These are phyloP conservation scores for Syncephalis plumigaleata DNA, from an alignment of 371 early-diverging fungal genomes.

Conservation along the genomic window DNA sequence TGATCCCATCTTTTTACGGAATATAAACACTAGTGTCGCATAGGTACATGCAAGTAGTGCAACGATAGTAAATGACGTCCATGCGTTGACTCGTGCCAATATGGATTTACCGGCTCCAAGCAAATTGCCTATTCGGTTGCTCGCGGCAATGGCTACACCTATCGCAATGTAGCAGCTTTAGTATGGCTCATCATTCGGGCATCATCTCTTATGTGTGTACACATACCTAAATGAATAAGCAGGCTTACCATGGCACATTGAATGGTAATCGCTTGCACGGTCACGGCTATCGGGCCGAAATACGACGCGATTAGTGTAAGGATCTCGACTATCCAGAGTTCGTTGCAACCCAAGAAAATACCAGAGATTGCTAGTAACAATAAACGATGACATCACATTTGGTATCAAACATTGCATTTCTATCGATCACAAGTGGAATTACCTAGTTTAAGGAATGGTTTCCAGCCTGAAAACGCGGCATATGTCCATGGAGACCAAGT, in stretches of 20 bases:
- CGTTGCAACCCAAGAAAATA: constrained; percentile 48
- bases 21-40: constrained; percentile 15
- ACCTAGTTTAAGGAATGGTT: constrained; percentile 49
- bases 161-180: not conserved
- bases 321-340: constrained; percentile 56
- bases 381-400: no score
- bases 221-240: constrained; percentile 28
- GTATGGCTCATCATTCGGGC: no score
- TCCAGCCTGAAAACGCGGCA: constrained; percentile 39
- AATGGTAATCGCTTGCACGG: constrained; percentile 69
- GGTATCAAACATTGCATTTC: no score
- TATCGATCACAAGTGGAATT: not conserved
- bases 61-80: no score
- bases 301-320: constrained; percentile 59
- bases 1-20: constrained; percentile 4
- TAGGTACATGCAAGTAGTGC: constrained; percentile 1
- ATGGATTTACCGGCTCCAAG: constrained; percentile 22
- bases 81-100: no score
- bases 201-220: no score
- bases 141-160: constrained; percentile 48
- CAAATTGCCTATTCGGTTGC: constrained; percentile 61
- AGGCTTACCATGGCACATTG: constrained; percentile 48
- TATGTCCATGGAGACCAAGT: constrained; percentile 75
- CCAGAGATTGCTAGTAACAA: constrained; percentile 31
- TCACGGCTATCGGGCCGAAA: constrained; percentile 54